Conservation (phyloP, 768 basidiomycete species). For the Leucosporidium yakuticum region DNA sequence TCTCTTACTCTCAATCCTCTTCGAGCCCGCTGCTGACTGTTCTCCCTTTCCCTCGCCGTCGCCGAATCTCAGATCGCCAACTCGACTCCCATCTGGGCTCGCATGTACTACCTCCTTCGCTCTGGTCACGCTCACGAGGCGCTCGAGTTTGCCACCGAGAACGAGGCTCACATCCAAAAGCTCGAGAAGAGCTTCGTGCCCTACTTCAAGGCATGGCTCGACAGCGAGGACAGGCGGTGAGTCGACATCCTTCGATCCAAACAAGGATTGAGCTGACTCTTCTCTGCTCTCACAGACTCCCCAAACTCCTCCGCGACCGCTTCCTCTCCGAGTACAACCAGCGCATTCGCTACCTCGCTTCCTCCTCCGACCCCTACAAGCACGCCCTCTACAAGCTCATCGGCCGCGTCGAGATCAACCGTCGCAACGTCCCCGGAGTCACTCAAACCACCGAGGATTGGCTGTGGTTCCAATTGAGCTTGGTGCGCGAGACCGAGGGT, state of each 20-base stretch:
- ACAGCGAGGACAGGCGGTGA: constrained; percentile 70
- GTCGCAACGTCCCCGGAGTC: constrained; percentile 72
- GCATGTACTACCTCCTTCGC: constrained; percentile 84
- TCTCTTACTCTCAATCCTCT: background rate
- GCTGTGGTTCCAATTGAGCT: constrained; percentile 92
- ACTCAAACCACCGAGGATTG: constrained; percentile 94
- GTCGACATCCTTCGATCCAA: constrained; percentile 33
- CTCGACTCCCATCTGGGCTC: constrained; percentile 86
- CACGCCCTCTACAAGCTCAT: constrained; percentile 91
- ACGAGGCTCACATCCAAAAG: constrained; percentile 60
- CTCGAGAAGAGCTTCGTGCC: constrained; percentile 76
- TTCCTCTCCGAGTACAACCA: constrained; percentile 53
- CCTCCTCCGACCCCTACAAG: constrained; percentile 86
- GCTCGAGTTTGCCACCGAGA: constrained; percentile 63
- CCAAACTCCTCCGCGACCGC: constrained; percentile 54
- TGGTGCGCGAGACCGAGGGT: constrained; percentile 69
- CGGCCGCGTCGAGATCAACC: constrained; percentile 77
- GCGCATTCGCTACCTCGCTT: constrained; percentile 77
- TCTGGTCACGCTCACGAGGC: constrained; percentile 78
- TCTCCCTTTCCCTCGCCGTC: too few relatives aligned
- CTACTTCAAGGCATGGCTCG: constrained; percentile 75
- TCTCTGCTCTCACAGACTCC: constrained; percentile 35
- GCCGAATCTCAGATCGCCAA: constrained; percentile 59
- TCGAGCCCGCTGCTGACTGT: constrained; percentile 1
- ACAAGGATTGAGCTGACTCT: background rate